Percentiles rank a stretch among this genome's conserved stretches.
Conservation (phyloP, 2,329 filamentous ascomycete species). For the Rutstroemia sp. region DNA sequence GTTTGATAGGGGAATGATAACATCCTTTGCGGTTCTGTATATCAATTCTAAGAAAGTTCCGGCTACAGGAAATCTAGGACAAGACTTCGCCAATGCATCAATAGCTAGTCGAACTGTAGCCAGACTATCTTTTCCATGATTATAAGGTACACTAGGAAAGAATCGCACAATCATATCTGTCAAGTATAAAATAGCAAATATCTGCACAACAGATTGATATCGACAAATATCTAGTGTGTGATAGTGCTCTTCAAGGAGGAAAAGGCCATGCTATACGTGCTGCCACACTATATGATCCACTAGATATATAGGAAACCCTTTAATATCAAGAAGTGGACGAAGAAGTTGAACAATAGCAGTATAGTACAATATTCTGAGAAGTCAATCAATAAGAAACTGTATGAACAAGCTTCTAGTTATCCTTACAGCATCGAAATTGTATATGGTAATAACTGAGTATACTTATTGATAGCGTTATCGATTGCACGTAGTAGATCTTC, state of each 20-base stretch:
- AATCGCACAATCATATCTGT: too few relatives aligned
- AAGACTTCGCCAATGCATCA: slow-evolving; percentile 25
- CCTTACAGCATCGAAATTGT: too few relatives aligned
- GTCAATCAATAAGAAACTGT: slow-evolving; percentile 14
- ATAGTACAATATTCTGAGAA: too few relatives aligned
- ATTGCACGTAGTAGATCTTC: too few relatives aligned
- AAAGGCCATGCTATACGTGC: slow-evolving; percentile 27
- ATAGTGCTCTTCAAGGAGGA: slow-evolving; percentile 27
- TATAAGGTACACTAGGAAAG: slow-evolving; percentile 22
- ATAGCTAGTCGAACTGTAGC: slow-evolving; percentile 26
- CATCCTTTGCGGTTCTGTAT: slow-evolving; percentile 21
- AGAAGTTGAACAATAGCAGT: slow-evolving; percentile 29
- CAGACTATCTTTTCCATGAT: slow-evolving; percentile 19
- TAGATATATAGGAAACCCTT: slow-evolving; percentile 18
- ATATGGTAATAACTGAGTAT: too few relatives aligned
- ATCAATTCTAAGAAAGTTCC: slow-evolving; percentile 28
- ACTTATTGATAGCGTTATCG: too few relatives aligned
- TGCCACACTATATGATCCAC: slow-evolving; percentile 26
- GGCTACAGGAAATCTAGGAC: slow-evolving; percentile 25
- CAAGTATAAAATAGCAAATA: too few relatives aligned
- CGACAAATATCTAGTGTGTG: slow-evolving; percentile 23
- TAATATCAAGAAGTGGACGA: slow-evolving; percentile 26
- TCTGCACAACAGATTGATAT: too few relatives aligned
- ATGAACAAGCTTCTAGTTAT: slow-evolving; percentile 22
- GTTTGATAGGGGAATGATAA: slow-evolving; percentile 18